Evolutionary conservation across 169 alveolate species (phyloP), one percentile per base, ranked within the genome.

Genomic region (Miamiensis avidus): DNA sequence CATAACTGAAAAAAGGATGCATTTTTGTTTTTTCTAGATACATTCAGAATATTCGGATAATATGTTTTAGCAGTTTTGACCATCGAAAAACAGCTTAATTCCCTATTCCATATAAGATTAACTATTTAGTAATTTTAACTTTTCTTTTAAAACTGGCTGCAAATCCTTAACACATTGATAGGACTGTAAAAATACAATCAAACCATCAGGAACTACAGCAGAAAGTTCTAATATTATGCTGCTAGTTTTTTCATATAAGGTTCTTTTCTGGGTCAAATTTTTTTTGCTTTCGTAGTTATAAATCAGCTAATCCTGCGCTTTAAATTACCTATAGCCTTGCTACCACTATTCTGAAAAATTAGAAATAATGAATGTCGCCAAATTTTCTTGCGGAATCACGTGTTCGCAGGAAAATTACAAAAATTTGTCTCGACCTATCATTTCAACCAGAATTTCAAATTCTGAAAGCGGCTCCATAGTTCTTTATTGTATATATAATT

Each of bases 1-100:
- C 86, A 97, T 94, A 28, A 98, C 99, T 15, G 99, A 97, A 75
- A 98, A 95, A 29, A 98, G 90, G 31, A 98, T 89, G 20, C 97
- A 98, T 25, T 98, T 99, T 89, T 86, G 82, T n/a, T 78, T 31
- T 29, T 79, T 29, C 26, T 49, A 28, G 0, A 30, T 72, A 29
- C 28, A 25, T 64, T 79, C 76, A 0, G 20, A 29, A 34, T 77
- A 64, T 33, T 33, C 64, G 0, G 0, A 11, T 33, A 77, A 28
- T 33, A 33, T 31, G 29, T 77, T 30, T 69, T 76, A 29, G 72
- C 29, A 76, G 33, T 76, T 84, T 69, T 75, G 78, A 76, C 64
- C n/a, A 84, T 84, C 29, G 65, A 1, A 29, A 72, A 27, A 75
- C 25, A 49, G 34, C 74, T 26, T 29, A n/a, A 25, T 28, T 31